Evolutionary conservation across 1,139 yeast species (phyloP).

Genomic region (Starmera stellimalicola): DNA sequence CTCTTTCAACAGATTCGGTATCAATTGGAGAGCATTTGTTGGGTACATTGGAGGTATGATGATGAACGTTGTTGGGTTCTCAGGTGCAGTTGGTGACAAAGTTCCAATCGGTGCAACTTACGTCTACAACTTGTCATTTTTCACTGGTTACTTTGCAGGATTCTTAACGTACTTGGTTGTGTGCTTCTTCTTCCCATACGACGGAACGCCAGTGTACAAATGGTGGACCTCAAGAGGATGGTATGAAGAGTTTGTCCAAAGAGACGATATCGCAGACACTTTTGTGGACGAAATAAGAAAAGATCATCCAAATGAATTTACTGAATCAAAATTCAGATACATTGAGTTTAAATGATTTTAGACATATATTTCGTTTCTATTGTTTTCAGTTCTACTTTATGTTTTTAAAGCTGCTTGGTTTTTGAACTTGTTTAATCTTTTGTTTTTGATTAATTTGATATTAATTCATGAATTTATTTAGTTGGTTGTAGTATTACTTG

Average conservation of each 20-base stretch:
- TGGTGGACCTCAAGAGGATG: constrained; percentile 46
- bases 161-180: constrained; percentile 39
- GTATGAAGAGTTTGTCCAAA: constrained; percentile 44
- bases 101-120: constrained; percentile 78
- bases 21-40: constrained; percentile 73
- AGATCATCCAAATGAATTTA: constrained; percentile 16
- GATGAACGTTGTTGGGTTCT: constrained; percentile 83
- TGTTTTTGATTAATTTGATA: not conserved
- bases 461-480: not conserved
- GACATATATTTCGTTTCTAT: not conserved
- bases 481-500: not conserved
- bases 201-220: constrained; percentile 44
- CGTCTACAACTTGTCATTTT: constrained; percentile 64
- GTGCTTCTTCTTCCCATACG: constrained; percentile 47
- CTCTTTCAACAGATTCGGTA: constrained; percentile 51
- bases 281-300: constrained; percentile 35
- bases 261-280: constrained; percentile 54
- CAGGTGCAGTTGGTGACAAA: constrained; percentile 60
- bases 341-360: not conserved
- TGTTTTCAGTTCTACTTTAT: too few species aligned
- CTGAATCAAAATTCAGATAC: not conserved
- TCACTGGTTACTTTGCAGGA: constrained; percentile 62
- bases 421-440: not conserved
- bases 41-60: constrained; percentile 69
- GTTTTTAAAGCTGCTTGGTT: too few species aligned